phyloP scores from a whole-genome alignment of 352 stramenopile genomes.

The Globisporangium cederbergense region DNA sequence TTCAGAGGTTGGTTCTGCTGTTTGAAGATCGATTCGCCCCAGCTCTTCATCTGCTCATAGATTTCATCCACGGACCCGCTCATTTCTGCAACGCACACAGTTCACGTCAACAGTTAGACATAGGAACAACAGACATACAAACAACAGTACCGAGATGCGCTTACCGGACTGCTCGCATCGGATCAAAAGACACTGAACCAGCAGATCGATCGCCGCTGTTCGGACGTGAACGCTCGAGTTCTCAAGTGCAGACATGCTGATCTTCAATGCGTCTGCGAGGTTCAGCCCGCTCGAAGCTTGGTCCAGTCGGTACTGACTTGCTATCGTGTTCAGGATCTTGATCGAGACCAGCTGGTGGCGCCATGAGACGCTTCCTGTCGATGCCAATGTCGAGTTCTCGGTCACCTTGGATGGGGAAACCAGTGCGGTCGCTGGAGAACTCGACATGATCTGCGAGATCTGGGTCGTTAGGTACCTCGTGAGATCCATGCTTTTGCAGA shows the following conservation, averaged over 20 bases:
- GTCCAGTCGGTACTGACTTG: slow-evolving; percentile 77
- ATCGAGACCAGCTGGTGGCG: slow-evolving; percentile 69
- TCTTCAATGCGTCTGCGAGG: slow-evolving; percentile 59
- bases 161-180: slow-evolving; percentile 72
- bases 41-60: slow-evolving; percentile 73
- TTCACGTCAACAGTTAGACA: not conserved
- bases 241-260: slow-evolving; percentile 59
- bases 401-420: slow-evolving; percentile 22
- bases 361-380: slow-evolving; percentile 39
- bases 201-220: slow-evolving; percentile 59
- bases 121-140: too few relatives aligned
- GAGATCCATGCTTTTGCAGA: slow-evolving; percentile 77
- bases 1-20: slow-evolving; percentile 67
- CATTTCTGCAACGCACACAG: slow-evolving; percentile 33
- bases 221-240: slow-evolving; percentile 79
- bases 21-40: slow-evolving; percentile 69
- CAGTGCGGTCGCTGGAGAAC: slow-evolving; percentile 7
- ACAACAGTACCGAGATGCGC: not conserved
- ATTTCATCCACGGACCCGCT: slow-evolving; percentile 51
- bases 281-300: slow-evolving; percentile 43
- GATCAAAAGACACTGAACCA: slow-evolving; percentile 73
- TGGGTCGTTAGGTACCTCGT: slow-evolving; percentile 53
- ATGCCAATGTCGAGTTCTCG: not conserved
- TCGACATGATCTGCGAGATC: slow-evolving; percentile 48
- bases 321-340: slow-evolving; percentile 76